These are phyloP conservation scores for Penicillium riverlandense DNA, from an alignment of 495 filamentous ascomycete genomes.

Conservation along the genomic window DNA sequence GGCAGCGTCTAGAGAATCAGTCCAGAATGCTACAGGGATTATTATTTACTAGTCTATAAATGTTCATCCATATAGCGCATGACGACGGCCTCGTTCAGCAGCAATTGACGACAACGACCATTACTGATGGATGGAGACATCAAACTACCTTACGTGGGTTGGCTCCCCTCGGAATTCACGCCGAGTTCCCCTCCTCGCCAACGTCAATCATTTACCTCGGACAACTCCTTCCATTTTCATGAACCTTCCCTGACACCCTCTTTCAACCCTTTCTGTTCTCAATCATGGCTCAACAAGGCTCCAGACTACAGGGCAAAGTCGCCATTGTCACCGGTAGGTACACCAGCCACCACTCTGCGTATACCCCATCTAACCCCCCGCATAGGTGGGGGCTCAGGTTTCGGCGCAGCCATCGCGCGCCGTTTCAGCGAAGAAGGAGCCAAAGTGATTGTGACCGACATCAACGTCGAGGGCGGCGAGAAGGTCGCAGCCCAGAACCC, in stretches of 20 bases:
- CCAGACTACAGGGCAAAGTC: slow-evolving; percentile 74
- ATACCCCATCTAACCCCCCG: slow-evolving; percentile 8
- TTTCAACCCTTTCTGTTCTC: neutral
- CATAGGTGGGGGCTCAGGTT: slow-evolving; percentile 48
- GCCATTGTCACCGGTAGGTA: slow-evolving; percentile 74
- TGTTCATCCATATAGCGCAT: too few species aligned
- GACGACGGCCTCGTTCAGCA: too few species aligned
- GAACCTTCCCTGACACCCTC: too few species aligned
- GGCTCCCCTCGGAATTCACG: slow-evolving; percentile 9
- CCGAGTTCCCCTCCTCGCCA: slow-evolving; percentile 9
- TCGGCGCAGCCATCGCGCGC: slow-evolving; percentile 50
- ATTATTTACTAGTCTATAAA: too few species aligned
- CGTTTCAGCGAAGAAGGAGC: slow-evolving; percentile 53
- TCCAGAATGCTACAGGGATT: too few species aligned
- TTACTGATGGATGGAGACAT: too few species aligned
- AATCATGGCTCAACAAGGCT: slow-evolving; percentile 14
- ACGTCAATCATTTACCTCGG: slow-evolving; percentile 1
- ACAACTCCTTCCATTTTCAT: neutral
- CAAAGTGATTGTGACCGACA: slow-evolving; percentile 51
- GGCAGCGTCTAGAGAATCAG: too few species aligned
- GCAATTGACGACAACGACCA: too few species aligned
- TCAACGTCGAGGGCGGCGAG: slow-evolving; percentile 47
- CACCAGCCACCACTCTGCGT: neutral
- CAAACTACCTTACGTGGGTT: too few species aligned
- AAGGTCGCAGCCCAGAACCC: slow-evolving; percentile 35